Conservation (phyloP, 208 protist species). For the Leishmania martiniquensis region DNA sequence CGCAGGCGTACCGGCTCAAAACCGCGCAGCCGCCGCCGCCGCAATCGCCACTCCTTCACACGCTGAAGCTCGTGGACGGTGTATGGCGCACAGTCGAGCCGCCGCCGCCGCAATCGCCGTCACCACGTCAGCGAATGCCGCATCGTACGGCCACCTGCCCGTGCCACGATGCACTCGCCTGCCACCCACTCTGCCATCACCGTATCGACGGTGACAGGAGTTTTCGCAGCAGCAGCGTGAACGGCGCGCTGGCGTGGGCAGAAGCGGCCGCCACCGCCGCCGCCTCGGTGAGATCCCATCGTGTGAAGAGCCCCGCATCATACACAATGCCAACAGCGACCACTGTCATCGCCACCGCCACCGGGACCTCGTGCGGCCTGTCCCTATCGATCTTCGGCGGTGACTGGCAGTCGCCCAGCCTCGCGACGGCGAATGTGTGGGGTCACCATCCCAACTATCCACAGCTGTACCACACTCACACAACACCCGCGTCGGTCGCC, state of each 20-base stretch:
- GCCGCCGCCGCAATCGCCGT: background rate
- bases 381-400: background rate
- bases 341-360: background rate
- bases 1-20: background rate
- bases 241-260: background rate
- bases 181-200: background rate
- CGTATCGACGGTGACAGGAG: background rate
- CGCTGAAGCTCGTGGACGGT: background rate
- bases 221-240: background rate
- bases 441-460: background rate
- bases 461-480: background rate
- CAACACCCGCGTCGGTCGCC: background rate
- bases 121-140: background rate
- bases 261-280: background rate
- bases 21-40: background rate
- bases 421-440: background rate
- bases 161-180: background rate
- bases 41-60: background rate
- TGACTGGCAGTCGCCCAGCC: constrained; percentile 4
- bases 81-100: background rate
- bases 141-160: background rate
- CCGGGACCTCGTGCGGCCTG: background rate
- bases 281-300: background rate
- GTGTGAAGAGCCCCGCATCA: background rate
- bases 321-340: background rate